Conservation (phyloP, 768 basidiomycete species). For the Rhodocollybia butyracea region DNA sequence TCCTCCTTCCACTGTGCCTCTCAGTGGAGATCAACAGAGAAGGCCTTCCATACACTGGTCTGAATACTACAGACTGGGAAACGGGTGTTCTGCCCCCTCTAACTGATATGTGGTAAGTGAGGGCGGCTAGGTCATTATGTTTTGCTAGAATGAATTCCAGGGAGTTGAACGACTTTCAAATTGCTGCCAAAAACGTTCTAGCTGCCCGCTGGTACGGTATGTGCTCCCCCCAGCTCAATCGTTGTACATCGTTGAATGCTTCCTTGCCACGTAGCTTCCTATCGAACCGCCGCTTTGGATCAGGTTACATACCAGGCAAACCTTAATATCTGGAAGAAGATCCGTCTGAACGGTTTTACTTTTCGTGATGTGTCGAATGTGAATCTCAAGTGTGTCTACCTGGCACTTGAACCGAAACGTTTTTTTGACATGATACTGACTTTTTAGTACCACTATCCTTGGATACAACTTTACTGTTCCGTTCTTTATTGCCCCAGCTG, state of each 20-base stretch:
- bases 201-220: conserved; percentile 16
- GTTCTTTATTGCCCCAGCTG: conserved; percentile 44
- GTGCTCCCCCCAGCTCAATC: background rate
- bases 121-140: no score
- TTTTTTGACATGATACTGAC: no score
- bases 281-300: conserved; percentile 20
- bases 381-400: conserved; percentile 15
- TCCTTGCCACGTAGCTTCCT: conserved; percentile 16
- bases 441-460: conserved; percentile 20
- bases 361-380: conserved; percentile 22
- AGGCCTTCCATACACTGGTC: conserved; percentile 25
- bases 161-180: conserved; percentile 22
- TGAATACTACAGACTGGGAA: conserved; percentile 21
- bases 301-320: conserved; percentile 25
- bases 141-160: no score
- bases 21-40: conserved; percentile 21
- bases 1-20: background rate
- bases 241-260: background rate
- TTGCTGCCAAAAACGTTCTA: conserved; percentile 22
- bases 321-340: conserved; percentile 19
- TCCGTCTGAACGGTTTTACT: conserved; percentile 19
- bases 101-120: conserved; percentile 19
- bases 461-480: conserved; percentile 30
- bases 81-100: conserved; percentile 20
- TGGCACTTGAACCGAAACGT: background rate